Evolutionary conservation across 257 asterid genomes (phyloP).

Genomic region (Solanum lycopersicoides): DNA sequence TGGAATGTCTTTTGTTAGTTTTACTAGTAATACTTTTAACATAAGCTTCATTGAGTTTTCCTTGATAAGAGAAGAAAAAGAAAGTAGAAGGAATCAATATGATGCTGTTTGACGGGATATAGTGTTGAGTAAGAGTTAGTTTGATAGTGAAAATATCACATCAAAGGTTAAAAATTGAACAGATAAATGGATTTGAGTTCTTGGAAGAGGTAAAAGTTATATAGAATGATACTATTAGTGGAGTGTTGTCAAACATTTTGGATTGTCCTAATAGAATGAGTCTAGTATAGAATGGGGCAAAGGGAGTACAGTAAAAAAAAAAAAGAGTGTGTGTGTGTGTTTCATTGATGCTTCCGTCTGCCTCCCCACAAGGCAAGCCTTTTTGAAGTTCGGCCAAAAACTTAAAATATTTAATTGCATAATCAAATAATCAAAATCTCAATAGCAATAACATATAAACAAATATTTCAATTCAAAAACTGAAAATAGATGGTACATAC

Average conservation of each 20-base stretch:
- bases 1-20: background rate
- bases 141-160: background rate
- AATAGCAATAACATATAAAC: too few species aligned
- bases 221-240: background rate
- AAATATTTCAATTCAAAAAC: too few species aligned
- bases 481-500: too few species aligned
- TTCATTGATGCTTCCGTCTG: background rate
- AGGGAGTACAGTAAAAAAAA: too few species aligned
- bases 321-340: background rate
- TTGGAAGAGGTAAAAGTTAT: background rate
- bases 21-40: background rate
- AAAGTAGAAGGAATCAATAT: background rate
- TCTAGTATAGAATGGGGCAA: background rate
- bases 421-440: too few species aligned
- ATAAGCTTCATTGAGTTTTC: background rate
- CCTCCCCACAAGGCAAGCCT: too few species aligned
- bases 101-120: background rate
- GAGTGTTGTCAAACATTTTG: background rate
- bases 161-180: background rate
- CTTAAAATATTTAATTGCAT: too few species aligned
- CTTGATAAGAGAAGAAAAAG: background rate
- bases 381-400: too few species aligned
- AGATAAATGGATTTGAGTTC: background rate
- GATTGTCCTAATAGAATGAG: background rate
- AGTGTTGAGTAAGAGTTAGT: background rate